Evolutionary conservation across 2,329 filamentous ascomycete species (phyloP), one percentile per base, ranked within the genome.

Genomic region (Dactylellina parvicollis): DNA sequence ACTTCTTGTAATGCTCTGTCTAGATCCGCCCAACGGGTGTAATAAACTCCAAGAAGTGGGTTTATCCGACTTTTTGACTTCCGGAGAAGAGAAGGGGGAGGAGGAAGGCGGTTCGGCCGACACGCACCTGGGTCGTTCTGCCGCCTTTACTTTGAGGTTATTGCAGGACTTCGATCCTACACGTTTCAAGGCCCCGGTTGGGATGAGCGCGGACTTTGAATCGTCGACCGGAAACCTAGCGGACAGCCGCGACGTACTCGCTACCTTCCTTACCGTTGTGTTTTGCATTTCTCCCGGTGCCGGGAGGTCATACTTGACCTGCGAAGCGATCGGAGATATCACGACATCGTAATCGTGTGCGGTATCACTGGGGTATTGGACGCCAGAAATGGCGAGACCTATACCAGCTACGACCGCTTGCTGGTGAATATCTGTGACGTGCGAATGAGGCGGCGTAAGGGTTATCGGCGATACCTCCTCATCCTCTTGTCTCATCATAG

Each of bases 151-250:
- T 20, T 42, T 57, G 3, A 59, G 52, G 18, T 59, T 59, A 26
- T 49, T 50, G 42, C 62, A 67, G 5, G 62, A 67, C 14, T n/a
- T 44, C 1, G 52, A 67, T 20, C n/a, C n/a, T n/a, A n/a, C n/a
- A n/a, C n/a, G n/a, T n/a, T n/a, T n/a, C n/a, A n/a, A n/a, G n/a
- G n/a, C n/a, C n/a, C 32, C 34, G 16, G 28, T 24, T 8, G 38
- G 30, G 22, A 18, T 56, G 14, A 40, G 32, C 3, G 4, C 2
- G 12, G 16, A 36, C 20, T 38, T 7, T 28, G 12, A 7, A 8
- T 32, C 20, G 1, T 9, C 5, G 14, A 38, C 42, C 2, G 22
- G 28, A 16, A 47, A 14, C n/a, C 40, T 59, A 10, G 32, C 44
- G 22, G 44, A 56, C n/a, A 59, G 16, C 2, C 47, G 42, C 1